Conservation (phyloP, 2,329 filamentous ascomycete genomes). For the Fusarium begoniae region DNA sequence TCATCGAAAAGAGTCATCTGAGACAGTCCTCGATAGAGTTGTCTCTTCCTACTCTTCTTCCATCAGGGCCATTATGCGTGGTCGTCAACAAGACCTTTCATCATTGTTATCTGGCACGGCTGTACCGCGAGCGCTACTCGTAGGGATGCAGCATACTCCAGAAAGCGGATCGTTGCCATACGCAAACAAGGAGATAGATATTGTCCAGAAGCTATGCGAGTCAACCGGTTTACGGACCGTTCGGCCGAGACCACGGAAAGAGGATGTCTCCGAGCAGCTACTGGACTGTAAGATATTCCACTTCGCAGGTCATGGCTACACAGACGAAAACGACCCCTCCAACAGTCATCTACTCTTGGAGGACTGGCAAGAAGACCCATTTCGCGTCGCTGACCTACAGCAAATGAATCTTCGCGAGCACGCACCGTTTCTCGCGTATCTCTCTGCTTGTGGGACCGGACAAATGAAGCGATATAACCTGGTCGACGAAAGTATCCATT, state of each 20-base stretch:
- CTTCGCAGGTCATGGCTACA: background rate
- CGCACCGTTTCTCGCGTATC: accelerated
- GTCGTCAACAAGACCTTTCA: background rate
- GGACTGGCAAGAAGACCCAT: accelerated
- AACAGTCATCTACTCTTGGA: background rate
- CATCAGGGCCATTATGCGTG: background rate
- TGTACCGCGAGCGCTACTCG: background rate
- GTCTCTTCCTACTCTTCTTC: background rate
- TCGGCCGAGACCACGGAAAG: accelerated
- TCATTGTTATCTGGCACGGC: background rate
- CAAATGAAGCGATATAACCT: background rate
- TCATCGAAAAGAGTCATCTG: background rate
- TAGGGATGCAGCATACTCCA: background rate
- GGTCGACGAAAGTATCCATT: background rate
- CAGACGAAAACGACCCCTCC: accelerated
- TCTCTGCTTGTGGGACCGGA: background rate
- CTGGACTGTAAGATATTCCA: accelerated
- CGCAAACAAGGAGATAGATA: accelerated
- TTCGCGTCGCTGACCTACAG: accelerated
- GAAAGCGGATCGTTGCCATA: accelerated
- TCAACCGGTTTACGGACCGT: accelerated
- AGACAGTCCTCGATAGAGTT: background rate
- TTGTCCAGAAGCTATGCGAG: accelerated
- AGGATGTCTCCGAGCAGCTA: accelerated
- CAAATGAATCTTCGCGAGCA: background rate